Evolutionary conservation across 345 rosid species (phyloP), one percentile per base, ranked within the genome.

Genomic region (Lepidium didymum): DNA sequence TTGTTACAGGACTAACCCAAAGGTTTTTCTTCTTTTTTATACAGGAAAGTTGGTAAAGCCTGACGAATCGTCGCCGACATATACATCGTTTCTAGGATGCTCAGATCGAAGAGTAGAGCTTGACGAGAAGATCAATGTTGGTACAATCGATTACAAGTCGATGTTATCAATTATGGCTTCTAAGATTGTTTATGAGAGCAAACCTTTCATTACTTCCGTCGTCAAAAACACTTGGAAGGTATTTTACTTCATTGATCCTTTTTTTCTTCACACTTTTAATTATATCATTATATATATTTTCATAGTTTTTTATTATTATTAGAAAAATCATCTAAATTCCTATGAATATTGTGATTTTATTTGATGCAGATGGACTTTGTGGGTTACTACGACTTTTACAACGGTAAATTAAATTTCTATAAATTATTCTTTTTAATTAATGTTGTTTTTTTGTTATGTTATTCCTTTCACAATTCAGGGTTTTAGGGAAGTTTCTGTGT

Each of bases 81-180:
- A 74, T 75, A 49, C 56, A 2, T 84, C 88, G 1, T 13, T 78
- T 52, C 0, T 84, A 19, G 88, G 81, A 59, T 36, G 47, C 42
- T 0, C 72, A 10, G 85, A 86, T 64, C 56, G 37, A 16, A 73
- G 88, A 63, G 64, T 79, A 33, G 85, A 79, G 8, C 78, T 86
- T 25, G 85, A 77, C 73, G 34, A 45, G 27, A 71, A 56, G 25
- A 69, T 83, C 10, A 45, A 5, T 37, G 81, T 55, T n/a, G 80
- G 55, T 5, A 65, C 64, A 47, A 44, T 41, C 8, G 77, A 58
- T 38, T 84, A 86, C 69, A 76, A 76, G 46, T 63, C 85, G 6
- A 67, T 72, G 36, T 57, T 86, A 19, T 77, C 87, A 10, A 64
- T 79, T 4, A 86, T 84, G 87, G 87, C 88, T 52, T 53, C 88